A percentile compares a stretch with the other conserved stretches of the same genome.
Evolutionary conservation across 2,329 filamentous ascomycete species (phyloP).

Genomic region (Trichoderma cornu-damae): DNA sequence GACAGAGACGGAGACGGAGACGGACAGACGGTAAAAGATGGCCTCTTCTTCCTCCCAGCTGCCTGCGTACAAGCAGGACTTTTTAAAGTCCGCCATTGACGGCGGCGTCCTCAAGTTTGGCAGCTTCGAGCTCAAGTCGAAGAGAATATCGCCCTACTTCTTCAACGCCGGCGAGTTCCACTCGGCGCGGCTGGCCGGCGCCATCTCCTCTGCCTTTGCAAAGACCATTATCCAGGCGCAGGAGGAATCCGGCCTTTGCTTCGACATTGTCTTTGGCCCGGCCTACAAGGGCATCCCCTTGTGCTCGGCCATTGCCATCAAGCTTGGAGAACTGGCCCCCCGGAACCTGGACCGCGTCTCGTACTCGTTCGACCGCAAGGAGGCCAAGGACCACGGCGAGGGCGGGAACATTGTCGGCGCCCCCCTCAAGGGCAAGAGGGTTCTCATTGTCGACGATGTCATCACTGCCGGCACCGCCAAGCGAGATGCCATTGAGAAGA

Average conservation of each 20-base stretch:
- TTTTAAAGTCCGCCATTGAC: conserved; percentile 63
- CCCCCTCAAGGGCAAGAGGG: conserved; percentile 73
- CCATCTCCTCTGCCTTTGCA: conserved; percentile 79
- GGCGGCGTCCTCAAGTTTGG: conserved; percentile 74
- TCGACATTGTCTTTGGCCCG: conserved; percentile 88
- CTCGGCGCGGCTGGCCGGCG: conserved; percentile 68
- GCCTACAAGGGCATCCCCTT: conserved; percentile 97
- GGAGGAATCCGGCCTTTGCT: conserved; percentile 43
- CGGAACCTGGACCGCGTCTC: conserved; percentile 62
- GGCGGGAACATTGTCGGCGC: conserved; percentile 90
- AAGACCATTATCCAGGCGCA: conserved; percentile 51
- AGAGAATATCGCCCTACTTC: conserved; percentile 90
- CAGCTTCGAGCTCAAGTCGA: conserved; percentile 85
- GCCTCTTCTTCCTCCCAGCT: conserved; percentile 35
- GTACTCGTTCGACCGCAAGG: conserved; percentile 94
- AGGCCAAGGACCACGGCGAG: conserved; percentile 93
- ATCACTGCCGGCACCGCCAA: conserved; percentile 94
- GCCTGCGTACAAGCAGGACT: conserved; percentile 63
- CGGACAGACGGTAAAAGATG: too few species aligned
- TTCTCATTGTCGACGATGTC: conserved; percentile 93
- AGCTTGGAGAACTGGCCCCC: conserved; percentile 65
- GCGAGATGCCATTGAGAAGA: conserved; percentile 85
- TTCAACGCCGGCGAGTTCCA: conserved; percentile 95
- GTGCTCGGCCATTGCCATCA: conserved; percentile 69
- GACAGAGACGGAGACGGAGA: too few species aligned